Conservation (phyloP, 441 rosid species). For the Populus tomentosa region DNA sequence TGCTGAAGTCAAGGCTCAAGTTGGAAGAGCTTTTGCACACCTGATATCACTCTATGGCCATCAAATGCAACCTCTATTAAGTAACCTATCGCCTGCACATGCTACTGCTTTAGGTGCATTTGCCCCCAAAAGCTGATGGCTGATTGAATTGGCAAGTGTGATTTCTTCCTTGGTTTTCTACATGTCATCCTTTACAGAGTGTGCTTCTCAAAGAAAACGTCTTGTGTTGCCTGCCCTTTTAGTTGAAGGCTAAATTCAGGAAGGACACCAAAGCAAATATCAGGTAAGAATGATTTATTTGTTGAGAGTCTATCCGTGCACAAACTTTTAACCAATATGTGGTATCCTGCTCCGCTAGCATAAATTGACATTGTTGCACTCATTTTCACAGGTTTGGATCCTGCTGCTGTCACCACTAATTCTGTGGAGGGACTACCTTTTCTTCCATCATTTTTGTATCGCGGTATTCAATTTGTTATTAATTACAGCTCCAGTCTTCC, state of each 20-base stretch:
- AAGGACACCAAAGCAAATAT: background rate
- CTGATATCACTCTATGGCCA: slow-evolving; percentile 72
- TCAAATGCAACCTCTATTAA: slow-evolving; percentile 83
- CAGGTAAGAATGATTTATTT: slow-evolving; percentile 3
- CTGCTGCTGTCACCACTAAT: background rate
- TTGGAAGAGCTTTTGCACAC: slow-evolving; percentile 87
- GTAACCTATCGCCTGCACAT: slow-evolving; percentile 69
- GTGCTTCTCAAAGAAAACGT: background rate
- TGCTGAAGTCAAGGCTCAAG: slow-evolving; percentile 76
- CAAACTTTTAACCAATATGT: background rate
- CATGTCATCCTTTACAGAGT: background rate
- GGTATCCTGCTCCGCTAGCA: background rate
- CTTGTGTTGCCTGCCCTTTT: background rate
- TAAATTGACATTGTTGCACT: background rate
- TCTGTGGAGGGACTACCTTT: background rate
- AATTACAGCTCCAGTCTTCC: background rate
- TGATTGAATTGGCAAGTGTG: background rate
- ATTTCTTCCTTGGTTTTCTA: background rate
- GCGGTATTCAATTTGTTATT: slow-evolving; percentile 5
- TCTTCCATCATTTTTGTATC: background rate
- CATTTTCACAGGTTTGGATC: slow-evolving; percentile 5
- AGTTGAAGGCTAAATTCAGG: background rate
- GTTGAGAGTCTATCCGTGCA: background rate
- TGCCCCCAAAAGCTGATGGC: slow-evolving; percentile 51
- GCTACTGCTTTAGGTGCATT: slow-evolving; percentile 80